Evolutionary conservation across 2,329 filamentous ascomycete genomes (phyloP).

Genomic region (Atkinsonella hypoxylon): DNA sequence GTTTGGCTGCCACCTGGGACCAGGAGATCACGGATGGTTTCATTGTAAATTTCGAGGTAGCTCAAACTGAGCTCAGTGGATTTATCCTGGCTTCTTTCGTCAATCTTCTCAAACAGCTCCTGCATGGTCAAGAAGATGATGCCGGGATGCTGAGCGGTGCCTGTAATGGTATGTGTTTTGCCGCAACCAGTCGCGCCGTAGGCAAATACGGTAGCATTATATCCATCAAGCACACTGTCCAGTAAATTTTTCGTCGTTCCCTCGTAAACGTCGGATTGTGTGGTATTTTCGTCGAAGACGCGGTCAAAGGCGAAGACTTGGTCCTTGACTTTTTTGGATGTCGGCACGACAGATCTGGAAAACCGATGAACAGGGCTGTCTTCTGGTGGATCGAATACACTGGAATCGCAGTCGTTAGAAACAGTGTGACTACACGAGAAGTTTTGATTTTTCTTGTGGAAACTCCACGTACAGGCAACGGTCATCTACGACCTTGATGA

Average conservation of each 20-base stretch:
- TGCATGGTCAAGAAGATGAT: conserved; percentile 99
- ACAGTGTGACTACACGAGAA: too few species aligned
- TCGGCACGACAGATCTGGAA: conserved; percentile 65
- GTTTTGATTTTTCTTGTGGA: not conserved
- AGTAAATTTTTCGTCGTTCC: conserved; percentile 80
- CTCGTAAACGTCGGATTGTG: conserved; percentile 90
- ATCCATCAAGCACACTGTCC: conserved; percentile 90
- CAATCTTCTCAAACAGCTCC: conserved; percentile 91
- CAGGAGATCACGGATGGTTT: conserved; percentile 90
- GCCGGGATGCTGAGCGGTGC: conserved; percentile 81
- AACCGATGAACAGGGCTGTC: conserved; percentile 87
- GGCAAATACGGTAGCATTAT: conserved; percentile 97
- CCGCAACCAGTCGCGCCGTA: conserved; percentile 97
- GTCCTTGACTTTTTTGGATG: conserved; percentile 89
- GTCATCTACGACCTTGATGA: conserved; percentile 94
- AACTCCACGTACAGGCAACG: conserved; percentile 67
- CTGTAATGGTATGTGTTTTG: conserved; percentile 96
- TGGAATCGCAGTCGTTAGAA: conserved; percentile 23
- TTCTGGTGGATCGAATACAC: conserved; percentile 94
- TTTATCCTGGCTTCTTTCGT: conserved; percentile 77
- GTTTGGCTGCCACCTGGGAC: conserved; percentile 74
- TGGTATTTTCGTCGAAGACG: conserved; percentile 91
- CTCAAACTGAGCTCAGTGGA: conserved; percentile 82
- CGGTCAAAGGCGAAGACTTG: conserved; percentile 95
- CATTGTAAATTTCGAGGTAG: conserved; percentile 98